Evolutionary conservation across 352 stramenopile species (phyloP).

Genomic region (Pythium volutum): DNA sequence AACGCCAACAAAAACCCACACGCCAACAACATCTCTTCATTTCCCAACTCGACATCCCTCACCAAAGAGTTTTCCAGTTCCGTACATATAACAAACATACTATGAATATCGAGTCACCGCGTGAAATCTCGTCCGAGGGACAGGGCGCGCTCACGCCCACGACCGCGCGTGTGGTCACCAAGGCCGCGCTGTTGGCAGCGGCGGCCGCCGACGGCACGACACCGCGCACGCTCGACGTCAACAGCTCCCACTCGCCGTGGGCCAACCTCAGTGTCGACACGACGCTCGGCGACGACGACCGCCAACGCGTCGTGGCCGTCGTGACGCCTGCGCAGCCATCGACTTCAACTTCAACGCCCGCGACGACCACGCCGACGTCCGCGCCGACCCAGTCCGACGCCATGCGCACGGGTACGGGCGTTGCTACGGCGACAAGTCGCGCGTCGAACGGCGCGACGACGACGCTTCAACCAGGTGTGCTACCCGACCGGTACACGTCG

Average conservation of each 20-base stretch:
- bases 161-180: constrained; percentile 54
- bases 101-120: constrained; percentile 33
- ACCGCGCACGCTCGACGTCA: constrained; percentile 48
- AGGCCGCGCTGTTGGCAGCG: constrained; percentile 33
- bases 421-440: constrained; percentile 26
- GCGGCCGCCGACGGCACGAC: constrained; percentile 40
- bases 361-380: neutral
- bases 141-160: constrained; percentile 66
- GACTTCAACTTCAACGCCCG: too few relatives aligned
- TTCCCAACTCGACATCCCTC: constrained; percentile 9
- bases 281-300: constrained; percentile 20
- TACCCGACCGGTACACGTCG: constrained; percentile 73
- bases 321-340: neutral
- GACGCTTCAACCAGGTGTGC: constrained; percentile 46
- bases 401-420: constrained; percentile 44
- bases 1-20: neutral
- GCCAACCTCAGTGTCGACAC: constrained; percentile 77
- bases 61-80: neutral
- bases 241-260: constrained; percentile 50
- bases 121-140: constrained; percentile 67
- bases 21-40: constrained; percentile 1
- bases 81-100: neutral
- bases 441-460: too few relatives aligned
- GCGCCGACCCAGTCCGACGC: constrained; percentile 26
- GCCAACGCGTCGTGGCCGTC: constrained; percentile 8